phyloP scores from a whole-genome alignment of 1,284 basidiomycete species.

The Mycena citricolor region DNA sequence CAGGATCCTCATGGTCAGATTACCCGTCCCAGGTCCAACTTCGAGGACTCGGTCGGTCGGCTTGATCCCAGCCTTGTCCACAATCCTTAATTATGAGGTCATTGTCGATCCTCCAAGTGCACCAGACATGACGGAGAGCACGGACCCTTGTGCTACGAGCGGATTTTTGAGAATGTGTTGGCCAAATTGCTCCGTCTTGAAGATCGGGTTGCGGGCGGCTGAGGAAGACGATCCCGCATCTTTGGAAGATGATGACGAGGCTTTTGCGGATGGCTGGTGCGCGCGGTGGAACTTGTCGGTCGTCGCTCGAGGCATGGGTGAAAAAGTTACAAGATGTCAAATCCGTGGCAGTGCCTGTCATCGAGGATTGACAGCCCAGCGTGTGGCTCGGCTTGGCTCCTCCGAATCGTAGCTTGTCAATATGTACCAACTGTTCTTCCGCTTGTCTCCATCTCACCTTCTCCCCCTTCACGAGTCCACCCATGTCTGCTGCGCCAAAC shows the following conservation, averaged over 20 bases:
- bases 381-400: too few species aligned
- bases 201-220: constrained; percentile 75
- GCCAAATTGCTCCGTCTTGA: constrained; percentile 93
- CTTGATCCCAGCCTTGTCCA: constrained; percentile 86
- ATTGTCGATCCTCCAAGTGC: neutral
- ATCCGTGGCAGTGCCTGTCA: too few species aligned
- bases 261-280: constrained; percentile 73
- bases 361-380: too few species aligned
- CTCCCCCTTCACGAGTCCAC: too few species aligned
- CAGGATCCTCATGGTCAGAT: constrained; percentile 90
- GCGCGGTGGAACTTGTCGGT: constrained; percentile 77
- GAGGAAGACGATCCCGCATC: constrained; percentile 29
- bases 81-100: too few species aligned
- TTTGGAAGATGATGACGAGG: constrained; percentile 19
- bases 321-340: too few species aligned
- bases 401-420: too few species aligned
- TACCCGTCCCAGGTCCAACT: constrained; percentile 97
- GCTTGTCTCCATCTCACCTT: too few species aligned
- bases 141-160: constrained; percentile 83
- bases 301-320: constrained; percentile 88
- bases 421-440: too few species aligned
- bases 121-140: constrained; percentile 23
- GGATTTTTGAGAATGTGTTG: constrained; percentile 98
- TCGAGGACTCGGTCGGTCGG: constrained; percentile 96
- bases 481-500: too few species aligned